Conservation (phyloP, 495 filamentous ascomycete species). For the Xylaria venustula region DNA sequence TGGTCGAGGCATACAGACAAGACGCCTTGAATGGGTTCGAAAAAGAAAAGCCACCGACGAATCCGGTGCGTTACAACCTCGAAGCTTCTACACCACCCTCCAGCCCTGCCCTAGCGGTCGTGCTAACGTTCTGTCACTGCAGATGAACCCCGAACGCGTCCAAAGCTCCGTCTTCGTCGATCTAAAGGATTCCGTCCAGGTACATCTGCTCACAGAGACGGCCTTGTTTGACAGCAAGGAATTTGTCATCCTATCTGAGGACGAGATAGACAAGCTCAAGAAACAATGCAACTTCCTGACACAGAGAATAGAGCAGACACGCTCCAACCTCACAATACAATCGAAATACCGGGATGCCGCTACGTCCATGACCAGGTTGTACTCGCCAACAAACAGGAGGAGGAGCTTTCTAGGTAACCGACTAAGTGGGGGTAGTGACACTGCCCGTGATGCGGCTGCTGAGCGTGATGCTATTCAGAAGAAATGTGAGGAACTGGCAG, state of each 20-base stretch:
- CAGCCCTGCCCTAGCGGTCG: neutral
- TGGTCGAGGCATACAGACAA: constrained; percentile 50
- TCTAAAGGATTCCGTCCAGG: constrained; percentile 54
- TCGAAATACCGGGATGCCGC: constrained; percentile 93
- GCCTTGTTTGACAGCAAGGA: constrained; percentile 81
- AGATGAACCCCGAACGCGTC: constrained; percentile 38
- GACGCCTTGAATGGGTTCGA: constrained; percentile 44
- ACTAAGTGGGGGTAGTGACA: constrained; percentile 37
- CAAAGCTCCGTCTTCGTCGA: constrained; percentile 47
- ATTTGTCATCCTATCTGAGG: constrained; percentile 82
- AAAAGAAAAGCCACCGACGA: constrained; percentile 43
- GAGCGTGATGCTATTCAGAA: constrained; percentile 71
- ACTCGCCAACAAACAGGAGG: constrained; percentile 50
- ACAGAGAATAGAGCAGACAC: constrained; percentile 73
- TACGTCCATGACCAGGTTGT: constrained; percentile 74
- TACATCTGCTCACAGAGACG: constrained; percentile 92
- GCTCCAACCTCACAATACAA: constrained; percentile 83
- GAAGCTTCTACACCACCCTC: neutral
- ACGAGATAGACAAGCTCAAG: constrained; percentile 88
- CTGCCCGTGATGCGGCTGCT: constrained; percentile 62
- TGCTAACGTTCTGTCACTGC: constrained; percentile 18
- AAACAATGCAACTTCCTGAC: constrained; percentile 70
- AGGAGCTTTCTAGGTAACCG: constrained; percentile 56
- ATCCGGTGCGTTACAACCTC: constrained; percentile 41
- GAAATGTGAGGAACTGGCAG: constrained; percentile 81